phyloP scores from a whole-genome alignment of 2,329 filamentous ascomycete species.

The Aureobasidium zeae region DNA sequence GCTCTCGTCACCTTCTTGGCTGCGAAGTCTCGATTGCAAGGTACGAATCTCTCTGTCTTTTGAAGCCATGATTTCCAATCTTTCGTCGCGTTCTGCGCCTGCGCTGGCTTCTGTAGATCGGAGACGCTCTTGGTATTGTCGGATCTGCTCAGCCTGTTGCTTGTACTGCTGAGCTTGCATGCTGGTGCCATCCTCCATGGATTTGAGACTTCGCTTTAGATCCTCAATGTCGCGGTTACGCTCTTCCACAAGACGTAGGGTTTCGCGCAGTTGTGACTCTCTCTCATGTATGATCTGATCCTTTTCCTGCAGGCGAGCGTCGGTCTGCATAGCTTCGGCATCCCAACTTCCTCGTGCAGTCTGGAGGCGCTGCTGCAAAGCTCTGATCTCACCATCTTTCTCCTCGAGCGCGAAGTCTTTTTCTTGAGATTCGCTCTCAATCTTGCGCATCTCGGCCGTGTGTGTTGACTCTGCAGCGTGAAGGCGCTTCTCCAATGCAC shows the following conservation, averaged over 20 bases:
- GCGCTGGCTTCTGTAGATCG: constrained; percentile 31
- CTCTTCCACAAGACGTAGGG: constrained; percentile 62
- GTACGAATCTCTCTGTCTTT: constrained; percentile 33
- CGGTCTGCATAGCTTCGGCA: constrained; percentile 29
- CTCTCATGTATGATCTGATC: constrained; percentile 54
- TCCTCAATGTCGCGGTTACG: constrained; percentile 58
- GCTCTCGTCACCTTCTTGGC: constrained; percentile 25
- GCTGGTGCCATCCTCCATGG: constrained; percentile 23
- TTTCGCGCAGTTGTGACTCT: constrained; percentile 65
- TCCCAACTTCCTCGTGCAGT: constrained; percentile 33
- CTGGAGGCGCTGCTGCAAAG: constrained; percentile 29
- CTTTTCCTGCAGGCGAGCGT: constrained; percentile 30
- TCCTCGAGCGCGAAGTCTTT: constrained; percentile 37
- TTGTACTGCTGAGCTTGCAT: constrained; percentile 49
- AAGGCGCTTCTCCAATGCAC: constrained; percentile 26
- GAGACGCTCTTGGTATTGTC: constrained; percentile 43
- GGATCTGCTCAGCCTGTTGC: constrained; percentile 36
- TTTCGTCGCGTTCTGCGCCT: constrained; percentile 36
- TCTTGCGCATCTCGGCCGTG: constrained; percentile 23
- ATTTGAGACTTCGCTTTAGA: constrained; percentile 26
- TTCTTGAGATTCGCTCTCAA: constrained; percentile 50
- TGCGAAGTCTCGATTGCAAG: constrained; percentile 26
- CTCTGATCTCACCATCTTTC: constrained; percentile 31
- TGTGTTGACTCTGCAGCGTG: constrained; percentile 23
- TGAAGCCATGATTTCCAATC: constrained; percentile 33